phyloP scores from a whole-genome alignment of 495 filamentous ascomycete genomes.

The Trichoderma virens region DNA sequence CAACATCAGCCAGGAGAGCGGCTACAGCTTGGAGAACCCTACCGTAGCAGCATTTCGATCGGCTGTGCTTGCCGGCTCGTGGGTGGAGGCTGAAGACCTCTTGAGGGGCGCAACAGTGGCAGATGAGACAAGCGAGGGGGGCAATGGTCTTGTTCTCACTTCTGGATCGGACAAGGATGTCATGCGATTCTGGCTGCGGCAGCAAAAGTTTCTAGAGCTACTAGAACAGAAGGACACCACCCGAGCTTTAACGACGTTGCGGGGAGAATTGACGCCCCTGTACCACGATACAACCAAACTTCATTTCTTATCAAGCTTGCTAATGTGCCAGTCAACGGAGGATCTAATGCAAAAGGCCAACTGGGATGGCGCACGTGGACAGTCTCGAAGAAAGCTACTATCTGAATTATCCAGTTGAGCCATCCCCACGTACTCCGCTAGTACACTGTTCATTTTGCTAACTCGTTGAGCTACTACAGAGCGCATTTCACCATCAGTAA shows the following conservation, averaged over 20 bases:
- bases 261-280: conserved; percentile 81
- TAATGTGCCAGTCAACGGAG: conserved; percentile 78
- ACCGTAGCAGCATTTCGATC: conserved; percentile 76
- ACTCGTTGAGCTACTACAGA: conserved; percentile 39
- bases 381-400: conserved; percentile 68
- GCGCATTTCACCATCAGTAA: conserved; percentile 92
- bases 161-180: conserved; percentile 35
- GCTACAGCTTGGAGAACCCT: conserved; percentile 78
- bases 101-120: conserved; percentile 52
- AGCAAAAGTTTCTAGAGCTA: conserved; percentile 93
- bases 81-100: conserved; percentile 76
- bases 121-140: conserved; percentile 39
- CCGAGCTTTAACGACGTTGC: conserved; percentile 69
- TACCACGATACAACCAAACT: conserved; percentile 68
- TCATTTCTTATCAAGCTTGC: conserved; percentile 77
- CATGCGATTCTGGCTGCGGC: conserved; percentile 66
- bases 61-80: conserved; percentile 74
- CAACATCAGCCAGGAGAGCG: conserved; percentile 70
- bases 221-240: conserved; percentile 68
- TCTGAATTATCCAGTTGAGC: conserved; percentile 69
- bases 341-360: conserved; percentile 72
- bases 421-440: not conserved
- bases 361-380: conserved; percentile 79
- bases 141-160: conserved; percentile 38
- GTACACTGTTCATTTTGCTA: not conserved